Percentiles rank a stretch among this genome's conserved stretches.
These are phyloP conservation scores for Suillus tomentosus DNA, from an alignment of 768 basidiomycete species.

Conservation along the genomic window DNA sequence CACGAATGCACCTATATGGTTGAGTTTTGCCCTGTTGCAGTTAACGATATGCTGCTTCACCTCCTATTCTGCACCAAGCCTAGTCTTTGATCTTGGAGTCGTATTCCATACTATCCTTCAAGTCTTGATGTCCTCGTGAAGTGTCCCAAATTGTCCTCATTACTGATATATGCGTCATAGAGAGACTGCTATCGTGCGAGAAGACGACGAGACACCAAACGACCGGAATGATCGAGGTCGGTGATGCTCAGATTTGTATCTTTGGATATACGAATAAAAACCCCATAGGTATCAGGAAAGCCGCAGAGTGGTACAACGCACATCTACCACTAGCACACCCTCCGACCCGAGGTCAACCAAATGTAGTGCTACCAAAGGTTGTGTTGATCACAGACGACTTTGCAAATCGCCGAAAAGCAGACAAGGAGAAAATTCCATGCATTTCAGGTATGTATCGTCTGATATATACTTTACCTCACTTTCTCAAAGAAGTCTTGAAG, in stretches of 20 bases:
- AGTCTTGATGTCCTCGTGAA: not conserved
- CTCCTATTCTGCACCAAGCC: not conserved
- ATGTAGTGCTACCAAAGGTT: slow-evolving; percentile 54
- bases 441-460: slow-evolving; percentile 55
- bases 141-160: not conserved
- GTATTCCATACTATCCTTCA: not conserved
- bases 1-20: no score
- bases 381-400: slow-evolving; percentile 90
- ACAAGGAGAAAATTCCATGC: slow-evolving; percentile 58
- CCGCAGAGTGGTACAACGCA: slow-evolving; percentile 82
- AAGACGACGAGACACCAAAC: slow-evolving; percentile 83
- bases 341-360: slow-evolving; percentile 49
- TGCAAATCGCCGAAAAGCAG: slow-evolving; percentile 78
- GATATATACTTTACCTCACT: not conserved
- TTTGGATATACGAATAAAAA: slow-evolving; percentile 4
- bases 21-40: not conserved
- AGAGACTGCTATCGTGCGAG: slow-evolving; percentile 77
- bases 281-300: slow-evolving; percentile 78
- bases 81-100: not conserved
- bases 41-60: not conserved
- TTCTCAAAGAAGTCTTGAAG: slow-evolving; percentile 36
- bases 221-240: slow-evolving; percentile 93
- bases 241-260: slow-evolving; percentile 12
- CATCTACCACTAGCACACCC: slow-evolving; percentile 62
- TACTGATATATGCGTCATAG: slow-evolving; percentile 36